These are phyloP conservation scores for Exutisphaerella laricina DNA, from an alignment of 2,329 filamentous ascomycete genomes.

Conservation along the genomic window DNA sequence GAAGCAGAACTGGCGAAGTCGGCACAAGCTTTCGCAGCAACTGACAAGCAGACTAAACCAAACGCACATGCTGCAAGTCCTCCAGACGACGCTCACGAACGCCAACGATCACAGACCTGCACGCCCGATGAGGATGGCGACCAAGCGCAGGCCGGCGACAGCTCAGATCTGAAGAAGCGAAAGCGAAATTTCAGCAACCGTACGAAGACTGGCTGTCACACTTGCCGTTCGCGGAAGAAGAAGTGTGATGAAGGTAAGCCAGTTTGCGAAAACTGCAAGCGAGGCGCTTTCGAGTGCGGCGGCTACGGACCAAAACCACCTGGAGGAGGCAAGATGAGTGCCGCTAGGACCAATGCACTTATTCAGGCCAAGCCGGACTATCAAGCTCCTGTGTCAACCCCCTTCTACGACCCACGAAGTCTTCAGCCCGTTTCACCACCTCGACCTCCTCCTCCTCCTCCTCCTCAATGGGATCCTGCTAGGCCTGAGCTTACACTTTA, in stretches of 20 bases:
- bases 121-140: conserved; percentile 24
- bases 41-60: conserved; percentile 4
- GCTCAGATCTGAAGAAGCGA: conserved; percentile 51
- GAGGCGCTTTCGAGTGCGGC: conserved; percentile 83
- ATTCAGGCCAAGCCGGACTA: conserved; percentile 17
- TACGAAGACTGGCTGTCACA: conserved; percentile 93
- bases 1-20: conserved; percentile 46
- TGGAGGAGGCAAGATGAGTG: conserved; percentile 13
- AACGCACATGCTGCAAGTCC: conserved; percentile 26
- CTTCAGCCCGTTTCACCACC: too few relatives aligned
- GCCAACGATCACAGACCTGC: conserved; percentile 33
- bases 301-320: conserved; percentile 61
- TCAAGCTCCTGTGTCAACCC: conserved; percentile 4
- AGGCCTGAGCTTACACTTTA: conserved; percentile 6
- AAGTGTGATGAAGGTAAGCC: conserved; percentile 96
- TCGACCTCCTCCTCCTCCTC: conserved; percentile 7
- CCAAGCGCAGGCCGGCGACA: conserved; percentile 16
- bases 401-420: conserved; percentile 10
- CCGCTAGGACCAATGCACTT: conserved; percentile 8
- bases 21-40: conserved; percentile 1
- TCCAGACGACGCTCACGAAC: conserved; percentile 32
- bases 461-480: neutral
- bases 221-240: conserved; percentile 88
- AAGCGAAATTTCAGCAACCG: conserved; percentile 87
- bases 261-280: conserved; percentile 84